A percentile compares a stretch with the other conserved stretches of the same genome.
These are phyloP conservation scores for Scutellaria baicalensis DNA, from an alignment of 257 asterid species.

Conservation along the genomic window DNA sequence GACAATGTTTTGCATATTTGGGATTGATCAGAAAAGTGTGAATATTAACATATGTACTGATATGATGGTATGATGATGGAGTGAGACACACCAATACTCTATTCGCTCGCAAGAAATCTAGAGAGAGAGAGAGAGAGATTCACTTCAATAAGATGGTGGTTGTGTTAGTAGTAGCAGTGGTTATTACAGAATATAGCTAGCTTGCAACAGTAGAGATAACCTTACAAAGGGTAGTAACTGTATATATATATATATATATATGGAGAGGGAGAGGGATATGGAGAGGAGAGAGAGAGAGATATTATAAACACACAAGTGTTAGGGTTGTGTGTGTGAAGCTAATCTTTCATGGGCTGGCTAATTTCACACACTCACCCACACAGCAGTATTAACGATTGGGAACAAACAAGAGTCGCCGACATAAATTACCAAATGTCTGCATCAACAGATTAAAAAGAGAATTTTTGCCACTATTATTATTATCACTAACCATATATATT, in stretches of 20 bases:
- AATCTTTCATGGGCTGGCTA: not conserved
- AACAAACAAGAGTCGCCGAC: slow-evolving; percentile 33
- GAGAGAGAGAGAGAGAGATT: not conserved
- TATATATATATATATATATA: not conserved
- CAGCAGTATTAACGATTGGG: slow-evolving; percentile 1
- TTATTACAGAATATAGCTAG: not conserved
- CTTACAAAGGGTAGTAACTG: not conserved
- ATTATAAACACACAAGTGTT: too few relatives aligned
- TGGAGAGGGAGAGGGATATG: too few relatives aligned
- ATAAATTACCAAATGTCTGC: slow-evolving; percentile 21
- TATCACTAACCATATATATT: not conserved
- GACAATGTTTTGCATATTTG: slow-evolving; percentile 15
- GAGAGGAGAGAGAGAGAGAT: not conserved
- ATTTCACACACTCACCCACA: slow-evolving; percentile 1
- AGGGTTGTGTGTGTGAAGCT: slow-evolving; percentile 7
- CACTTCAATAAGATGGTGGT: not conserved
- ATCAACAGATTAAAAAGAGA: slow-evolving; percentile 16
- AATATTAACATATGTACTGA: slow-evolving; percentile 11
- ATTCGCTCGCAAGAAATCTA: too few relatives aligned
- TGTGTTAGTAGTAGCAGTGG: not conserved
- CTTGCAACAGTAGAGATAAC: slow-evolving; percentile 12
- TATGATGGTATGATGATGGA: slow-evolving; percentile 19
- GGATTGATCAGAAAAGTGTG: not conserved
- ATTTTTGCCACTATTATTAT: slow-evolving; percentile 21
- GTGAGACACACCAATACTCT: not conserved